phyloP scores from a whole-genome alignment of 2,329 filamentous ascomycete species.

The Pseudogymnoascus sp. region DNA sequence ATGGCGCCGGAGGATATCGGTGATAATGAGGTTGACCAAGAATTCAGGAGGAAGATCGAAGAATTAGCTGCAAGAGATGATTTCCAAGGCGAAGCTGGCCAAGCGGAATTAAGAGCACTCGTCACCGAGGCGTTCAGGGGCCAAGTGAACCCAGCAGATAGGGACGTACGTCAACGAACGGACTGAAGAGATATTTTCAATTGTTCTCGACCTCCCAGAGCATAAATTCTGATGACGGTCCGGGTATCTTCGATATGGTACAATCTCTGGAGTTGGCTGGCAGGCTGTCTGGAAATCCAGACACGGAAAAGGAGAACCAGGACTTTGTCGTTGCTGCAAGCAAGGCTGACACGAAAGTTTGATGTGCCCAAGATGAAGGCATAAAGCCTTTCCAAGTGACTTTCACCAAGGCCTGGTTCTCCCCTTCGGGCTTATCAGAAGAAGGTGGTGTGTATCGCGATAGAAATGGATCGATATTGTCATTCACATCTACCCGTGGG shows the following conservation, averaged over 20 bases:
- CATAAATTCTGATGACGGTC: conserved; percentile 45
- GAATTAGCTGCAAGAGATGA: conserved; percentile 77
- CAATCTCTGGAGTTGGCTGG: conserved; percentile 41
- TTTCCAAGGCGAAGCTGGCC: conserved; percentile 72
- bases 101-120: conserved; percentile 68
- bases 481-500: conserved; percentile 49
- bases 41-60: conserved; percentile 79
- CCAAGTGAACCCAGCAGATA: conserved; percentile 52
- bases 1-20: conserved; percentile 58
- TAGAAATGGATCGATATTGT: conserved; percentile 60
- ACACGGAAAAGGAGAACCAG: conserved; percentile 51
- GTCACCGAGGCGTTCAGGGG: conserved; percentile 73
- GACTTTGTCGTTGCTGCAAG: conserved; percentile 38
- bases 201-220: conserved; percentile 47
- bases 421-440: not conserved
- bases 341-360: conserved; percentile 38
- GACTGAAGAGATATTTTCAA: conserved; percentile 35
- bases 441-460: conserved; percentile 57
- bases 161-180: conserved; percentile 56
- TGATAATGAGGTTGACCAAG: conserved; percentile 65
- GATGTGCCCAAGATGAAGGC: conserved; percentile 44
- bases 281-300: conserved; percentile 42
- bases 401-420: conserved; percentile 37
- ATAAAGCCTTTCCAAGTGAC: conserved; percentile 55
- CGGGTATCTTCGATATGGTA: conserved; percentile 46